Evolutionary conservation across 1,284 basidiomycete genomes (phyloP), one percentile per base, ranked within the genome.

Genomic region (Malassezia yamatoensis): DNA sequence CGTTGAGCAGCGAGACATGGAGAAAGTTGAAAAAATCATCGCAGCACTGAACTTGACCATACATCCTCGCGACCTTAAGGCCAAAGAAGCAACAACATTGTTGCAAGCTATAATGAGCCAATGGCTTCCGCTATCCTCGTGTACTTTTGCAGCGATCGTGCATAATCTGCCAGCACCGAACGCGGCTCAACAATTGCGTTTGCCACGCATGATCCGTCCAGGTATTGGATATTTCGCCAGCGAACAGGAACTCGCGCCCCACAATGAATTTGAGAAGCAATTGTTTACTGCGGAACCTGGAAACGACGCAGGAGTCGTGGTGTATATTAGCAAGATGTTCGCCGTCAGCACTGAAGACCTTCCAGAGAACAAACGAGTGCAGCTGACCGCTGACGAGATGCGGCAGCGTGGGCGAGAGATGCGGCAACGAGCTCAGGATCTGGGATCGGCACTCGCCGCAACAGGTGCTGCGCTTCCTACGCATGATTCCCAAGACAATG

Each of bases 281-380:
- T 78, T 98, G 10, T 96, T 86, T 77, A 76, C 56, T 15, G 65
- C 70, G 18, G 58, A 62, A 38, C 49, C 64, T 11, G 63, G 62
- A 7, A 51, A 55, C 13, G 66, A 64, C 37, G 61, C 65, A 7
- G 54, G 58, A n/a, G 50, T 61, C 8, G 67, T 81, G 3, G 79
- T 80, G 4, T 94, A 93, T 74, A 87, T 98, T 51, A 94, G 88
- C 79, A 98, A 98, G 76, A 98, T 98, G 93, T 96, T 98, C 75
- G 90, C 90, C 0, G 85, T 96, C 1, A 78, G 83, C 20, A 78
- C 77, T 16, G 82, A 82, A 51, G 87, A 93, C 46, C 77, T 98
- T 33, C 93, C 93, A 0, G 85, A 91, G 86, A 76, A 63, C n/a
- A 64, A 66, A 51, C 63, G 63, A 35, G 64, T 64, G 21, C 66